Conservation (phyloP, 768 basidiomycete genomes). For the Boletus vermiculosoides region DNA sequence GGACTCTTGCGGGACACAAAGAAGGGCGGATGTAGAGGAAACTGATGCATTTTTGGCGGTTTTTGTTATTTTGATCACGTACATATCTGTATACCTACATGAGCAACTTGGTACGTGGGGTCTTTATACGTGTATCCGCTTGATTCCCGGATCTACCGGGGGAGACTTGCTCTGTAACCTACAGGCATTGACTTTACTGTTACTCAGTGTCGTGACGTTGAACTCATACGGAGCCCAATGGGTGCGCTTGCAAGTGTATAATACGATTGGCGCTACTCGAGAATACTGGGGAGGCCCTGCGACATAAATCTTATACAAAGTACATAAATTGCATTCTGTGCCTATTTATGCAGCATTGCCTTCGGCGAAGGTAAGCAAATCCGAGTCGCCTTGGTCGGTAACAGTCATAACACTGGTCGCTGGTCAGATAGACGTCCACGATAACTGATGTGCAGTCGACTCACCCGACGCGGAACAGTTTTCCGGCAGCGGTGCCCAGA, state of each 20-base stretch:
- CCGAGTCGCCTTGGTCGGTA: constrained; percentile 93
- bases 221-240: not conserved
- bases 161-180: not conserved
- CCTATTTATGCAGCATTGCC: constrained; percentile 55
- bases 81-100: not conserved
- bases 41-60: not conserved
- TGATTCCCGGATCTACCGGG: too few relatives aligned
- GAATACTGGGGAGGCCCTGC: not conserved
- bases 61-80: not conserved
- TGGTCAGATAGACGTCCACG: constrained; percentile 5
- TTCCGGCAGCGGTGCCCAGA: constrained; percentile 97
- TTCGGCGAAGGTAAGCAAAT: constrained; percentile 87
- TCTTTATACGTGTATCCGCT: not conserved
- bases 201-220: not conserved
- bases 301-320: constrained; percentile 1
- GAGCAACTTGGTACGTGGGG: not conserved
- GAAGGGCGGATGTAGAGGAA: not conserved
- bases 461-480: constrained; percentile 97
- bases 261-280: not conserved
- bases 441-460: constrained; percentile 19
- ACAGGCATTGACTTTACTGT: not conserved
- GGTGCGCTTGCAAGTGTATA: constrained; percentile 2
- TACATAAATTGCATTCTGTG: constrained; percentile 1
- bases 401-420: constrained; percentile 89
- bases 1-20: constrained; percentile 11